Base-by-base conservation (phyloP, 2,329 filamentous ascomycete genomes). In the Exophiala xenobiotica region DNA sequence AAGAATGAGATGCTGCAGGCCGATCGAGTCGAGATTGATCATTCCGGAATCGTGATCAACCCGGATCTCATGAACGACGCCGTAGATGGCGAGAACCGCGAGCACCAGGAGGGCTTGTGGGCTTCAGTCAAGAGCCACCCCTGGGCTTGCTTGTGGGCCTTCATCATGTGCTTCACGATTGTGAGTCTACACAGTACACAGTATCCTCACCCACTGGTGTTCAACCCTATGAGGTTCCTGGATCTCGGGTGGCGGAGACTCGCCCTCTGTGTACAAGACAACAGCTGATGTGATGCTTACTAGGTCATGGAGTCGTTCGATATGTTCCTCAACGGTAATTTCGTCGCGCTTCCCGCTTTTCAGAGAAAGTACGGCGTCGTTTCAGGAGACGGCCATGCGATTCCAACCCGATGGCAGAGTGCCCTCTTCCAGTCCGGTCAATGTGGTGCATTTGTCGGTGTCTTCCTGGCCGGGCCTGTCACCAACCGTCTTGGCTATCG, bases 401-500 rank as follows among this genome's bases (percentile, higher is more conserved):
- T 76, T 18, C 66, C 68, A 19, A 74, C 71, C 11, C 63, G 64
- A 40, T 76, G 74, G 74, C 79, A 83, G 63, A 79, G 75, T 49
- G 78, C 80, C 0, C 74, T 85, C 12, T 77, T 80, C 58, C 68
- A 74, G 50, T 71, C 71, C 35, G 81, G 81, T 2, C 80, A 76
- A 51, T 67, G 80, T 46, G 81, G 81, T 66, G 81, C 81, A 12
- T 70, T 85, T 35, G 73, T 83, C 48, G 81, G 81, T 46, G 79
- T 82, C 47, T 78, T 77, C 57, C 52, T 83, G 27, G 79, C 80
- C 35, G 81, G 81, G 27, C 80, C 80, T n/a, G 63, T 85, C 44
- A 83, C 81, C 59, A 82, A 72, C 64, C 58, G 68, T 1, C 72
- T 83, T 57, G 81, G 81, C 47, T 84, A 84, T 65, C 79, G 80